A percentile compares a stretch with the other conserved stretches of the same genome.
Evolutionary conservation across 2,329 filamentous ascomycete species (phyloP).

Genomic region (Fusarium sp.): DNA sequence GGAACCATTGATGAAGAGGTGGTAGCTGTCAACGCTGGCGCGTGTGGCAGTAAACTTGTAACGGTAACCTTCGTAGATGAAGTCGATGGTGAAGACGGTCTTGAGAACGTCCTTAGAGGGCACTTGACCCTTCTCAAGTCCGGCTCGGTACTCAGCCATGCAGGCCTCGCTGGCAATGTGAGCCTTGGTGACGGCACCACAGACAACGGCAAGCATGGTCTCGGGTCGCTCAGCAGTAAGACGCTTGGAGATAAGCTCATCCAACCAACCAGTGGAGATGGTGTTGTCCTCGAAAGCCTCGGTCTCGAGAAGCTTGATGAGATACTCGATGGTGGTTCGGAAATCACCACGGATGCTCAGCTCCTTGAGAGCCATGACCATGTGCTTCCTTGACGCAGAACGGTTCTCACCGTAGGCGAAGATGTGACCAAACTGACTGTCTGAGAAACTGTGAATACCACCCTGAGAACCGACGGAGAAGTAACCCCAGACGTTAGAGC

Average conservation of each 20-base stretch:
- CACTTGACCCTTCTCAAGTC: conserved; percentile 96
- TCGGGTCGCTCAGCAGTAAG: conserved; percentile 96
- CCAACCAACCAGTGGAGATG: conserved; percentile 98
- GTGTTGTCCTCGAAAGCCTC: conserved; percentile 99
- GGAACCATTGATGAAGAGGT: conserved; percentile 98
- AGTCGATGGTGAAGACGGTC: conserved; percentile 97
- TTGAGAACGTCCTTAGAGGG: conserved; percentile 96
- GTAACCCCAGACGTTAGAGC: conserved; percentile 99
- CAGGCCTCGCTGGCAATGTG: conserved; percentile 93
- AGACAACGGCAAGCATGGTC: conserved; percentile 90
- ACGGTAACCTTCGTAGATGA: conserved; percentile 95
- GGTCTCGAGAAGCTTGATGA: conserved; percentile 98
- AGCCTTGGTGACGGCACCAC: conserved; percentile 92
- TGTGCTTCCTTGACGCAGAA: conserved; percentile 95
- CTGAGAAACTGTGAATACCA: conserved; percentile 98
- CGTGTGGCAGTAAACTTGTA: conserved; percentile 99
- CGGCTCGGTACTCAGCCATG: conserved; percentile 84
- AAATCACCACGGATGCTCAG: conserved; percentile 99
- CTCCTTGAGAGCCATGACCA: conserved; percentile 98
- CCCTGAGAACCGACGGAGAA: conserved; percentile 97
- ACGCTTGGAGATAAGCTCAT: conserved; percentile 98
- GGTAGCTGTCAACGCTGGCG: conserved; percentile 92
- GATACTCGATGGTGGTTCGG: conserved; percentile 96
- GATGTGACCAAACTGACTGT: conserved; percentile 98
- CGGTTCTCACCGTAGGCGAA: conserved; percentile 99